Evolutionary conservation across 345 rosid species (phyloP).

Genomic region (Sapria himalayana): DNA sequence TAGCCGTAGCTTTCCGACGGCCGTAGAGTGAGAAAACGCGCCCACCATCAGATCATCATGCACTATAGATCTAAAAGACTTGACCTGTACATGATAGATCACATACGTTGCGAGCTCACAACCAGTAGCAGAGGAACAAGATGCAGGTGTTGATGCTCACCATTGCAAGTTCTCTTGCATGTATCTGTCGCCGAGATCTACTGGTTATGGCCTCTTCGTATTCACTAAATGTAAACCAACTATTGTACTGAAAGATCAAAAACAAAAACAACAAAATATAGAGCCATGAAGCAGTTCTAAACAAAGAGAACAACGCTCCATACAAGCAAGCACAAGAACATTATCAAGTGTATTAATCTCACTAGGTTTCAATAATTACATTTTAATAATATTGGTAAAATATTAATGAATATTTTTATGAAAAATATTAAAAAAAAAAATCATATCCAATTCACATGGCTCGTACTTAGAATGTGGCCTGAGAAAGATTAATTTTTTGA

Average conservation of each 20-base stretch:
- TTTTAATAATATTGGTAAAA: too few relatives aligned
- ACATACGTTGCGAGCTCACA: background rate
- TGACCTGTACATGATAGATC: slow-evolving; percentile 38
- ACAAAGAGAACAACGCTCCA: background rate
- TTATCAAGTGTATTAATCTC: too few relatives aligned
- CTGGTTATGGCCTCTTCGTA: slow-evolving; percentile 66
- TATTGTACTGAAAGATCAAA: slow-evolving; percentile 46
- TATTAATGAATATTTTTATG: too few relatives aligned
- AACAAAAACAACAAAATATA: slow-evolving; percentile 10
- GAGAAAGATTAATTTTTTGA: too few relatives aligned
- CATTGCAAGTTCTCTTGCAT: slow-evolving; percentile 81
- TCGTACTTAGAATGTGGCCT: too few relatives aligned
- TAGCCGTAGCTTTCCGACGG: slow-evolving; percentile 76
- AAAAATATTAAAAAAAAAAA: background rate
- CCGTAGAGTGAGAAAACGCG: slow-evolving; percentile 85
- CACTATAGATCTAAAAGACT: slow-evolving; percentile 80
- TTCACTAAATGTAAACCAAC: slow-evolving; percentile 93
- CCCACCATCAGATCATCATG: slow-evolving; percentile 93
- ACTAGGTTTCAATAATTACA: too few relatives aligned
- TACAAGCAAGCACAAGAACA: too few relatives aligned
- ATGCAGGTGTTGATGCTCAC: slow-evolving; percentile 17
- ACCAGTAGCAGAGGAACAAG: background rate
- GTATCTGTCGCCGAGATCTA: slow-evolving; percentile 52
- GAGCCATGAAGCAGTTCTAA: background rate
- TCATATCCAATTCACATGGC: too few relatives aligned